phyloP scores from a whole-genome alignment of 495 filamentous ascomycete genomes.

The Cryomyces minteri region DNA sequence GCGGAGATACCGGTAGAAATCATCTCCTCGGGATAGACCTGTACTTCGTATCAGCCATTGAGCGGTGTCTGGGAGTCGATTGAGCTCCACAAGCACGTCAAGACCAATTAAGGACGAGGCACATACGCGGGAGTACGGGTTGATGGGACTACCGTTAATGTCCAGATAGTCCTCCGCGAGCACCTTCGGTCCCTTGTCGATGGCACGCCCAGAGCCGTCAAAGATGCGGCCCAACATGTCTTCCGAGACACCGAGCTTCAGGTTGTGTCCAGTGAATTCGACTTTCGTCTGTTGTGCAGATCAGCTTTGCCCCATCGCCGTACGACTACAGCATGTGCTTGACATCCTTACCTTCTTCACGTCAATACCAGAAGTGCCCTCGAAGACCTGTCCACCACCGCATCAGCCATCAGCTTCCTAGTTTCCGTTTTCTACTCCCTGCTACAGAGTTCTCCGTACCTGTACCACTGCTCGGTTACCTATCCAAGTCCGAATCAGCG shows the following conservation, averaged over 20 bases:
- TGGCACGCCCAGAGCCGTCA: slow-evolving; percentile 89
- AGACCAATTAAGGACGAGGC: neutral
- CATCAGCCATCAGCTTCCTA: slow-evolving; percentile 1
- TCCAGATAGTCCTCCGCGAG: slow-evolving; percentile 95
- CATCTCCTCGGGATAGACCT: slow-evolving; percentile 99
- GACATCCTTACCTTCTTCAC: slow-evolving; percentile 66
- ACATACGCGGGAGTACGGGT: slow-evolving; percentile 85
- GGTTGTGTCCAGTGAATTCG: slow-evolving; percentile 87
- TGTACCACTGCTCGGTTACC: slow-evolving; percentile 86
- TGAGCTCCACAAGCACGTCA: slow-evolving; percentile 5
- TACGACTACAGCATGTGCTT: neutral
- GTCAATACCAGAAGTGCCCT: slow-evolving; percentile 92
- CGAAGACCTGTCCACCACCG: slow-evolving; percentile 54
- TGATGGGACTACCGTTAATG: slow-evolving; percentile 98
- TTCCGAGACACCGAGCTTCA: slow-evolving; percentile 97
- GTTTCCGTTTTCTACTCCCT: neutral
- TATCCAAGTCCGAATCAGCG: slow-evolving; percentile 12
- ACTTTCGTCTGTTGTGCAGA: slow-evolving; percentile 59
- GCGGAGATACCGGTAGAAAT: slow-evolving; percentile 98
- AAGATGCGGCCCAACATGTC: slow-evolving; percentile 99
- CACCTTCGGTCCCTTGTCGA: slow-evolving; percentile 98
- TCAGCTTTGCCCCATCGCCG: neutral
- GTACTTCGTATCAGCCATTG: neutral
- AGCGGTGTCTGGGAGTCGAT: neutral
- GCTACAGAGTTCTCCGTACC: slow-evolving; percentile 23